A percentile compares a stretch with the other conserved stretches of the same genome.
Evolutionary conservation across 2,329 filamentous ascomycete genomes (phyloP).

Genomic region (Pyrenochaeta sp.): DNA sequence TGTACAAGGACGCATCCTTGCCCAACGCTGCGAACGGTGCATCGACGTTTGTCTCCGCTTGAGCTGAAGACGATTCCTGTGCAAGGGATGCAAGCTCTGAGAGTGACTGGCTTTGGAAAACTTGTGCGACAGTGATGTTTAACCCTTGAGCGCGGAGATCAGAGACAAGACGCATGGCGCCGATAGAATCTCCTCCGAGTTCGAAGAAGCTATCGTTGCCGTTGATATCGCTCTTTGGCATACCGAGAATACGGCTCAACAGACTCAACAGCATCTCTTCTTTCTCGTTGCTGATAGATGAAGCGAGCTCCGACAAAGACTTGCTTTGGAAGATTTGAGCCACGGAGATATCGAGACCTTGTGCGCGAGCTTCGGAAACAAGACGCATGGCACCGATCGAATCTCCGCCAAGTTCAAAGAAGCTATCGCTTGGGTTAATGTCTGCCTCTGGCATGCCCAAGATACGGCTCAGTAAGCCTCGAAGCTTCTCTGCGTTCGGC

Average conservation of each 20-base stretch:
- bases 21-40: slow-evolving; percentile 62
- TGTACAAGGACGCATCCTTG: slow-evolving; percentile 53
- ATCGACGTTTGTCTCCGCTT: slow-evolving; percentile 33
- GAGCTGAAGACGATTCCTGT: slow-evolving; percentile 35
- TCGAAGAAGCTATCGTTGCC: slow-evolving; percentile 54
- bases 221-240: slow-evolving; percentile 45
- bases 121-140: slow-evolving; percentile 51
- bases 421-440: slow-evolving; percentile 51
- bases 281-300: slow-evolving; percentile 49
- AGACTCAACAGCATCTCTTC: slow-evolving; percentile 38
- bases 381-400: slow-evolving; percentile 57
- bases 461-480: slow-evolving; percentile 32
- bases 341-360: slow-evolving; percentile 50
- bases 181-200: slow-evolving; percentile 57
- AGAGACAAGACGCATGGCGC: slow-evolving; percentile 55
- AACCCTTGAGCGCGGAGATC: slow-evolving; percentile 47
- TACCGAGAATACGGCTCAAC: slow-evolving; percentile 38
- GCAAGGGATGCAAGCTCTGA: slow-evolving; percentile 36
- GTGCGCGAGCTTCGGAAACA: slow-evolving; percentile 47
- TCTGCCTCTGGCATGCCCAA: slow-evolving; percentile 35
- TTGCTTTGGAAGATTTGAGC: slow-evolving; percentile 53
- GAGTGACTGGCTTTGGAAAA: slow-evolving; percentile 55
- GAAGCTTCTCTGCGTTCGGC: slow-evolving; percentile 36
- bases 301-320: slow-evolving; percentile 62
- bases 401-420: slow-evolving; percentile 57